Evolutionary conservation across 2,329 filamentous ascomycete species (phyloP).

Genomic region (Chrysoporthe cubensis): DNA sequence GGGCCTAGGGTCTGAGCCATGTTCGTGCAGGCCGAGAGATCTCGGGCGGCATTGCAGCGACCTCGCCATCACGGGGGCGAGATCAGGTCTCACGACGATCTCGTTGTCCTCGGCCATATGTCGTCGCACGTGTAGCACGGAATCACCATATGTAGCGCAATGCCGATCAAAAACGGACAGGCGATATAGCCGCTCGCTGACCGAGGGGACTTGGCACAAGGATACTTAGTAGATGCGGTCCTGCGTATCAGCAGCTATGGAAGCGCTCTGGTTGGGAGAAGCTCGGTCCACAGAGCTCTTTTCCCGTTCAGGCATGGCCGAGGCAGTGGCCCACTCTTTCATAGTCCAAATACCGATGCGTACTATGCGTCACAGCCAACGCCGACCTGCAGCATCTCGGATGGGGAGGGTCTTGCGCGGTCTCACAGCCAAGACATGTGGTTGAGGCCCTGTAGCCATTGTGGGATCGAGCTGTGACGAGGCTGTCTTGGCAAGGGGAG

Average conservation of each 20-base stretch:
- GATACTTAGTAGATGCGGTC: neutral
- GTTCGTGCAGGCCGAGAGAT: neutral
- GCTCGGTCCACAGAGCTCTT: conserved; percentile 23
- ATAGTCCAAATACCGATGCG: neutral
- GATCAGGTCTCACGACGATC: neutral
- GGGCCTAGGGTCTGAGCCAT: neutral
- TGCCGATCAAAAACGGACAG: neutral
- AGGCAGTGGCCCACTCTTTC: conserved; percentile 2
- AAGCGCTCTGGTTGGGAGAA: conserved; percentile 24
- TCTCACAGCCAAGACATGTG: conserved; percentile 11
- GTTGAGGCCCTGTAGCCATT: conserved; percentile 4
- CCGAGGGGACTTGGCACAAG: neutral
- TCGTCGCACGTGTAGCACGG: neutral
- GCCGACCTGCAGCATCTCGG: neutral
- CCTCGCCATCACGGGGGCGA: neutral
- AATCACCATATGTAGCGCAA: neutral
- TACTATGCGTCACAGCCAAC: neutral
- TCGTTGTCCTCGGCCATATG: conserved; percentile 7
- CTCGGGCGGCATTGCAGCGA: neutral
- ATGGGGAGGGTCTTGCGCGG: neutral
- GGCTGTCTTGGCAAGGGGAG: conserved; percentile 10
- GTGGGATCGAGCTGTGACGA: conserved; percentile 5
- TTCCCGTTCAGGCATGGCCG: conserved; percentile 21
- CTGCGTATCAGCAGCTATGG: conserved; percentile 20
- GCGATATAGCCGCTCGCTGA: conserved; percentile 17